These are phyloP conservation scores for Ophiorrhiza pumila DNA, from an alignment of 257 asterid genomes.

Conservation along the genomic window DNA sequence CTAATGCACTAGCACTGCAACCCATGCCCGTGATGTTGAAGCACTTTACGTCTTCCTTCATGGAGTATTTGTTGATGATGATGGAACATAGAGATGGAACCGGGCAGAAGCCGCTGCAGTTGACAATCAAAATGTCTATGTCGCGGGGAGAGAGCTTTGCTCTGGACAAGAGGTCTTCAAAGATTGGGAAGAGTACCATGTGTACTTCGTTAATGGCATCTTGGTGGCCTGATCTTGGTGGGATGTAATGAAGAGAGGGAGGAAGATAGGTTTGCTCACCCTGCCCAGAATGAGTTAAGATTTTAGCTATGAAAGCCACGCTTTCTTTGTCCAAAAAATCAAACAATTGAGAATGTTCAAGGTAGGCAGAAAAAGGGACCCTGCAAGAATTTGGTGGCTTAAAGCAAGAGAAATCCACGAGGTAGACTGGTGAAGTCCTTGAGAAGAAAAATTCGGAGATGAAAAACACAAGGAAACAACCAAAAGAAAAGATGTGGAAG, in stretches of 20 bases:
- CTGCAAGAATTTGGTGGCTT: constrained; percentile 65
- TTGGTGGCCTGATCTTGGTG: constrained; percentile 55
- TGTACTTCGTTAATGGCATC: constrained; percentile 59
- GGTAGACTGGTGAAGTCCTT: constrained; percentile 41
- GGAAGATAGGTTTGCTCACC: constrained; percentile 73
- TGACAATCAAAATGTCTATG: constrained; percentile 67
- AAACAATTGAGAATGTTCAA: constrained; percentile 53
- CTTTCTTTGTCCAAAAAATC: constrained; percentile 53
- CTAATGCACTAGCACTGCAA: constrained; percentile 79
- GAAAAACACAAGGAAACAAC: constrained; percentile 23
- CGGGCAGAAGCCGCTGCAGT: constrained; percentile 94
- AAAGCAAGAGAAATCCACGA: constrained; percentile 65
- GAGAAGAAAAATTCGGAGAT: constrained; percentile 25
- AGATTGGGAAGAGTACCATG: constrained; percentile 56
- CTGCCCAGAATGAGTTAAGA: constrained; percentile 58
- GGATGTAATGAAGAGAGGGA: constrained; percentile 61
- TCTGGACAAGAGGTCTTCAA: constrained; percentile 47
- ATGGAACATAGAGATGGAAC: constrained; percentile 66
- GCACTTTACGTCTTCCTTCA: constrained; percentile 68
- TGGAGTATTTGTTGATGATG: constrained; percentile 36
- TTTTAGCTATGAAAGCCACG: constrained; percentile 56
- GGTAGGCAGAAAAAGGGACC: constrained; percentile 51
- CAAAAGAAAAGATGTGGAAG: constrained; percentile 28
- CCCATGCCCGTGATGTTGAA: constrained; percentile 83
- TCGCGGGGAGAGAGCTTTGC: constrained; percentile 40